Conservation (phyloP, 345 rosid species). For the Sonneratia alba region DNA sequence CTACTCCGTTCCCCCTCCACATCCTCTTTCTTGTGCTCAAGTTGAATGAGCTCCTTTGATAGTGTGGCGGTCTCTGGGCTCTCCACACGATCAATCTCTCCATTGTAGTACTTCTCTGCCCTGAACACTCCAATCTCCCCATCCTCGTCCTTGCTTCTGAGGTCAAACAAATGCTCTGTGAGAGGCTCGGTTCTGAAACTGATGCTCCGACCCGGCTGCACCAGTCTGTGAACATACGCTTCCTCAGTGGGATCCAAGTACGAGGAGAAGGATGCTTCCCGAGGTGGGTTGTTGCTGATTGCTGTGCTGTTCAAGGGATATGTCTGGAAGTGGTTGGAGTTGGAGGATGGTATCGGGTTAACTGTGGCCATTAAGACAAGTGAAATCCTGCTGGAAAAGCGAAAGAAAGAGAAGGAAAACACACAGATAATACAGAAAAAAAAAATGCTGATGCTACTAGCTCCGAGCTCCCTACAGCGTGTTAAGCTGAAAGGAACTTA, state of each 20-base stretch:
- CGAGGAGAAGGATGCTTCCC: slow-evolving; percentile 43
- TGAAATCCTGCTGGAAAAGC: not conserved
- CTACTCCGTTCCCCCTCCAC: not conserved
- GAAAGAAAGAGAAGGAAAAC: not conserved
- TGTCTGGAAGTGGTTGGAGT: slow-evolving; percentile 15
- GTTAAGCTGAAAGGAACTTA: not conserved
- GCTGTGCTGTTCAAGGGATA: slow-evolving; percentile 20
- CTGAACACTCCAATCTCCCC: slow-evolving; percentile 5
- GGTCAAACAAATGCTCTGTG: not conserved
- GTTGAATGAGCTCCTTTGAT: not conserved
- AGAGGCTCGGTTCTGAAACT: slow-evolving; percentile 2
- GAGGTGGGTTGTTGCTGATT: slow-evolving; percentile 9
- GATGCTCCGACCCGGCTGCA: slow-evolving; percentile 13
- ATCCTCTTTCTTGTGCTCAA: not conserved
- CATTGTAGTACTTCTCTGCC: slow-evolving; percentile 8
- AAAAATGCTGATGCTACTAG: not conserved
- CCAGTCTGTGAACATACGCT: slow-evolving; percentile 23
- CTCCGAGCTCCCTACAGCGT: not conserved
- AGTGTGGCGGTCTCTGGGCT: not conserved
- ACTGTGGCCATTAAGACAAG: slow-evolving; percentile 23
- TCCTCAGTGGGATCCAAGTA: slow-evolving; percentile 36
- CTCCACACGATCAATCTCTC: not conserved
- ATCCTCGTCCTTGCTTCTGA: not conserved
- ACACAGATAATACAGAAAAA: no score
- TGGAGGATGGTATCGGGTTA: slow-evolving; percentile 17